These are phyloP conservation scores for Dioscorea zingiberensis DNA, from an alignment of 106 monocot species.

Conservation along the genomic window DNA sequence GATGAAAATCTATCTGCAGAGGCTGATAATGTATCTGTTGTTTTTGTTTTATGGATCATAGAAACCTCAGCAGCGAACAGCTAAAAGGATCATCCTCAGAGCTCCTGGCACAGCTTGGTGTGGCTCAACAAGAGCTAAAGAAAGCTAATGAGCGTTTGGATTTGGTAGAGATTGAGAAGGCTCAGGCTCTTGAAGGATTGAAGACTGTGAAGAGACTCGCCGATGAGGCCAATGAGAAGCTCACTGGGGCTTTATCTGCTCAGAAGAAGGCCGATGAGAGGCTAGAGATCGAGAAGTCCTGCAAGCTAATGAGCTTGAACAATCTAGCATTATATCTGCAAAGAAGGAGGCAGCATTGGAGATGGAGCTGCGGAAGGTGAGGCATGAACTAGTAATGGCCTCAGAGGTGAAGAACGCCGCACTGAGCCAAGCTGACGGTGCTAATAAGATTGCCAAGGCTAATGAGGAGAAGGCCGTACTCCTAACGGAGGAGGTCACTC, in stretches of 20 bases:
- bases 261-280: constrained; percentile 59
- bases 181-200: constrained; percentile 46
- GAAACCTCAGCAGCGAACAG: constrained; percentile 19
- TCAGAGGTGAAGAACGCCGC: constrained; percentile 66
- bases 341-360: constrained; percentile 50
- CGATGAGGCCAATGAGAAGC: constrained; percentile 53
- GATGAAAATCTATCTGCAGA: background rate
- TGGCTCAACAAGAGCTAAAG: constrained; percentile 66
- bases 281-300: constrained; percentile 70
- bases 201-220: constrained; percentile 41
- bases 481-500: constrained; percentile 44
- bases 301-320: constrained; percentile 80
- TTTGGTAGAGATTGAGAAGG: constrained; percentile 46
- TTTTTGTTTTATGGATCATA: constrained; percentile 8
- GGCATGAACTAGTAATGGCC: constrained; percentile 47
- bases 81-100: constrained; percentile 29
- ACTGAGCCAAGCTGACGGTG: constrained; percentile 38
- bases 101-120: constrained; percentile 35
- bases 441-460: constrained; percentile 45
- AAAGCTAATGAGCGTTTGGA: constrained; percentile 65
- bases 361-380: constrained; percentile 55
- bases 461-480: no score
- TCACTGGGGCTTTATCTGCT: constrained; percentile 65
- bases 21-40: background rate
- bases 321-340: constrained; percentile 51